Evolutionary conservation across 225 moss, liverwort and hornwort species (phyloP), one percentile per base, ranked within the genome.

Genomic region (Straminergon stramineum): DNA sequence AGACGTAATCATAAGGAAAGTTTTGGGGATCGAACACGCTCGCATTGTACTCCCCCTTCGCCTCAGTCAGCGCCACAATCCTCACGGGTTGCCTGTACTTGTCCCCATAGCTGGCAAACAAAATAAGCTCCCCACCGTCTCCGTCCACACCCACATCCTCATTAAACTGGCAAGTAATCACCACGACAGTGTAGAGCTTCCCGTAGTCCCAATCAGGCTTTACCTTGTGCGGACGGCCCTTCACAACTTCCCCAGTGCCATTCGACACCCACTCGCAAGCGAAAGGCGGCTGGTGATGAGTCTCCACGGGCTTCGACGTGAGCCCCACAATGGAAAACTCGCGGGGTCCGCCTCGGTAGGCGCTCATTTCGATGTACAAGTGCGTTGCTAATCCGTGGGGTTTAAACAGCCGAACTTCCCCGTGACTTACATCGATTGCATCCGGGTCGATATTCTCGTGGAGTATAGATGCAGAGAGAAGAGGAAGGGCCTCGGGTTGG

Each of bases 121-220:
- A 35, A 41, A 93, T 39, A 13, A 95, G 92, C 83, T 91, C 88
- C 57, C 95, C 95, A n/a, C 93, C 95, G 14, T 26, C 58, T 6
- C 83, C 68, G 41, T 92, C 92, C 43, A 91, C 89, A 3, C 95
- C 95, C 13, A 95, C 93, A 24, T 92, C 93, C 79, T 90, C 85
- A 12, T 61, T 81, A 14, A 94, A 95, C 15, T 81, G 87, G 84
- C 95, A 95, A 16, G 91, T 93, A n/a, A 93, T 65, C 66, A 95
- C 93, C 56, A 93, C 88, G 12, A 94, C 94, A 32, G 94, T 93
- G 75, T 91, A 93, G 37, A 94, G 87, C 84, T 87, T 92, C 10
- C 94, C 94, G 43, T 93, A 91, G 82, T 90, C 86, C 93, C 93
- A 92, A 76, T 95, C 92, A 11, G 91, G 93, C 31, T 93, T 86